Base-by-base conservation (phyloP, 352 stramenopile species). In the Thraustotheca clavata region DNA sequence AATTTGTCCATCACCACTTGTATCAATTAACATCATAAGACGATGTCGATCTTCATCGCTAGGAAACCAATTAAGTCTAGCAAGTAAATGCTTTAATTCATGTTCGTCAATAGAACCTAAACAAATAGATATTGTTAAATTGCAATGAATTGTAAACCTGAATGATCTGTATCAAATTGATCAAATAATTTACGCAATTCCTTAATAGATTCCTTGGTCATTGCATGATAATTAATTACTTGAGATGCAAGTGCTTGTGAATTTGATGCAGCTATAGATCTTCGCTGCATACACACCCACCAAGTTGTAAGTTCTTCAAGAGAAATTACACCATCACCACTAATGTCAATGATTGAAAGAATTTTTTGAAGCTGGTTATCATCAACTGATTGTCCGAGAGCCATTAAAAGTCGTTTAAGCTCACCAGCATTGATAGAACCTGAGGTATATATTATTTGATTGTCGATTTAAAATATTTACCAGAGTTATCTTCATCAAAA, bases 281-380 rank as follows among this genome's bases (percentile, higher is more conserved):
- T 40, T 5, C 57, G 60, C 43, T 67, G 43, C 47, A 67, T 67
- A n/a, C 60, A 67, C 0, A 67, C 82, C 81, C 81, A 90, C 59
- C 88, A 88, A 2, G 75, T 74, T 20, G 82, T 49, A 57, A 90
- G 87, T 57, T 90, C 81, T 55, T 79, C 74, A 5, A 87, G 49
- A 36, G 74, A 87, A 34, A 90, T 72, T 0, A 70, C 70, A 8
- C 70, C 67, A 55, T 88, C 79, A 32, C 79, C 79, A 39, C 77
- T 87, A 0, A 70, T 73, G 47, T 88, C 81, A 60, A 90, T 90
- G 12, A 73, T 69, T 20, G 61, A 47, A 63, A 88, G 72, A 74
- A 88, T 87, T 22, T 84, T 71, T 14, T 54, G 62, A 11, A 86
- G 55, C 47, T 88, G 79, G 0, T 16, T 24, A 2, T 71, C 57